Evolutionary conservation across 306 rosid species (phyloP), one percentile per base, ranked within the genome.

Genomic region (Vachellia pachyceras): DNA sequence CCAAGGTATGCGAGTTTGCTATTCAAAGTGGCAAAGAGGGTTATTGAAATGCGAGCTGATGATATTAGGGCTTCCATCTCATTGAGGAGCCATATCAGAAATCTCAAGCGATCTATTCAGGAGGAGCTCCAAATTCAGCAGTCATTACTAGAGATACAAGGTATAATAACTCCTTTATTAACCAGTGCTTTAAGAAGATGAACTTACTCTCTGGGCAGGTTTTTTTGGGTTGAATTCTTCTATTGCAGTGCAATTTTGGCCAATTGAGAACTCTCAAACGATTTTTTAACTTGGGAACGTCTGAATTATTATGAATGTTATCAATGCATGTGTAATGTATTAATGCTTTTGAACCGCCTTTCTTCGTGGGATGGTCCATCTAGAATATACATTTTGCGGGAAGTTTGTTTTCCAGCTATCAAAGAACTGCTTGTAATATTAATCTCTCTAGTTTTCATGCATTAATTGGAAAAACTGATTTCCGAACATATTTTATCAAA

Each of bases 91-190:
- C 89, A 84, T 46, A 60, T 88, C 12, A 85, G 91, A 82, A 91
- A 93, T 86, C 90, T 95, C 69, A 93, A 88, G 89, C 80, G 96
- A n/a, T 83, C 91, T 10, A 81, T 93, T 15, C 92, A 86, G 1
- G 98, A 92, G 79, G 98, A 95, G 91, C 88, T 91, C 13, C 85
- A 86, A 68, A 80, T 90, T 84, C 99, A 93, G 70, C 89, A 81
- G 23, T 80, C 90, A 4, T 82, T 95, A 90, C 93, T 82, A 58
- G 94, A 93, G 89, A 90, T 95, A 69, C 96, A 89, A 78, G 98
- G 99, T 79, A 86, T 93, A 55, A 87, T 95, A 36, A 90, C 98
- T 69, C 99, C 98, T 57, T 71, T 95, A 78, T 63, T 95, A 78
- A 91, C 88, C 84, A 87, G 92, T 75, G 94, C 96, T 37, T 97